Percentiles rank a stretch among this genome's conserved stretches.
These are phyloP conservation scores for Trichomonascaceae sp. DNA, from an alignment of 1,139 yeast genomes.

Conservation along the genomic window DNA sequence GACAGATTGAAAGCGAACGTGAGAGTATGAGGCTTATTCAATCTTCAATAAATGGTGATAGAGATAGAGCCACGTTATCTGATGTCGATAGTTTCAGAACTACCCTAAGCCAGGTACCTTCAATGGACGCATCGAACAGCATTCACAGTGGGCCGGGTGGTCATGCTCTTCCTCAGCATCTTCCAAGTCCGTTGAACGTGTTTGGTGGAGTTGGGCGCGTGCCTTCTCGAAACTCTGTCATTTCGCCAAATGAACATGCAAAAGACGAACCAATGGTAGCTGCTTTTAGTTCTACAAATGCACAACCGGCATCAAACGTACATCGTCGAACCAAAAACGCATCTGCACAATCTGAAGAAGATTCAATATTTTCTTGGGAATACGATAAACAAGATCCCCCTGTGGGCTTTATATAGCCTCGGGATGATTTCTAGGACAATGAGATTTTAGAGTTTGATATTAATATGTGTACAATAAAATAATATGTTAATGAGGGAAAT, in stretches of 20 bases:
- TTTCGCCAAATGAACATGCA: slow-evolving; percentile 6
- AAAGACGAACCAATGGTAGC: slow-evolving; percentile 3
- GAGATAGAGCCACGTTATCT: slow-evolving; percentile 1
- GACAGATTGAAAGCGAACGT: neutral
- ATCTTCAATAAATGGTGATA: neutral
- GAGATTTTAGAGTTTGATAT: too few species aligned
- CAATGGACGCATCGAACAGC: neutral
- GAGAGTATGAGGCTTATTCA: slow-evolving; percentile 5
- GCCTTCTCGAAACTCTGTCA: slow-evolving; percentile 5
- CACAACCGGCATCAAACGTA: neutral
- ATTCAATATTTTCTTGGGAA: neutral
- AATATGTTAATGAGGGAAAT: neutral
- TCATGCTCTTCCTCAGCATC: neutral
- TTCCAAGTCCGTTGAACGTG: slow-evolving; percentile 1
- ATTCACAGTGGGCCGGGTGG: neutral
- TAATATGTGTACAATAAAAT: neutral
- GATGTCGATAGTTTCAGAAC: slow-evolving; percentile 6
- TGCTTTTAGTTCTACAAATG: neutral
- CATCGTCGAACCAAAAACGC: neutral
- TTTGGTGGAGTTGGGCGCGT: slow-evolving; percentile 4
- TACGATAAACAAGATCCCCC: neutral
- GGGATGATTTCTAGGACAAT: neutral
- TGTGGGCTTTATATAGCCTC: neutral
- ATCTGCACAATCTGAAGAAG: neutral
- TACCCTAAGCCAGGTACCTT: neutral